Evolutionary conservation across 2,329 filamentous ascomycete genomes (phyloP).

Genomic region (Epichloe elymi): DNA sequence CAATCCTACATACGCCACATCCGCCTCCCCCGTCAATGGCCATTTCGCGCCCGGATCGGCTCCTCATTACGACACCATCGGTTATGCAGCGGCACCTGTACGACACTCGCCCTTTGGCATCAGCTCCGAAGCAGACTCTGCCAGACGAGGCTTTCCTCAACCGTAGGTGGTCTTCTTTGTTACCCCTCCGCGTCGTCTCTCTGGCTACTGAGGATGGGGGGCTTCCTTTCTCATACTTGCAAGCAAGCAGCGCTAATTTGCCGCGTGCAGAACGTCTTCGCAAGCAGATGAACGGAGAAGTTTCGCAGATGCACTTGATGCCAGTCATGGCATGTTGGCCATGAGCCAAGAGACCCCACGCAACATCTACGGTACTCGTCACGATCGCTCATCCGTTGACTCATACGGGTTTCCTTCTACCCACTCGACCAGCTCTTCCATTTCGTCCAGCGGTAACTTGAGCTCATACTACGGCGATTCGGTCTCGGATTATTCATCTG

Average conservation of each 20-base stretch:
- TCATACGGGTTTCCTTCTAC: constrained; percentile 84
- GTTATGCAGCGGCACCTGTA: constrained; percentile 55
- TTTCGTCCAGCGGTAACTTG: constrained; percentile 72
- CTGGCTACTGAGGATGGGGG: neutral
- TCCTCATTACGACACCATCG: constrained; percentile 62
- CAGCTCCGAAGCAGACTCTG: constrained; percentile 40
- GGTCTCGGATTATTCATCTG: constrained; percentile 78
- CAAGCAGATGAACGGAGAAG: constrained; percentile 46
- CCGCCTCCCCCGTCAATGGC: constrained; percentile 52
- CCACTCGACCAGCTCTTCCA: constrained; percentile 78
- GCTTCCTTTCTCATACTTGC: no score
- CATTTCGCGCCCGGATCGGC: constrained; percentile 52
- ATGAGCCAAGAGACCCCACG: constrained; percentile 91
- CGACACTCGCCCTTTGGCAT: constrained; percentile 42
- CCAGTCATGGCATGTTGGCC: constrained; percentile 85
- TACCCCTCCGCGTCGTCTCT: neutral
- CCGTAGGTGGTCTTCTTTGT: constrained; percentile 50
- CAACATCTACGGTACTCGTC: constrained; percentile 67
- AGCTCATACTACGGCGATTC: constrained; percentile 76
- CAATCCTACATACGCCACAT: constrained; percentile 53
- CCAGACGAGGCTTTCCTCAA: constrained; percentile 61
- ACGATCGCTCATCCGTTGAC: constrained; percentile 61
- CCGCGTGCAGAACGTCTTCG: constrained; percentile 27
- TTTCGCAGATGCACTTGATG: constrained; percentile 83
- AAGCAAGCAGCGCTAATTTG: neutral